Percentiles rank a stretch among this genome's conserved stretches.
Conservation (phyloP, 2,329 filamentous ascomycete species). For the Beauveria scarabaeidicola region DNA sequence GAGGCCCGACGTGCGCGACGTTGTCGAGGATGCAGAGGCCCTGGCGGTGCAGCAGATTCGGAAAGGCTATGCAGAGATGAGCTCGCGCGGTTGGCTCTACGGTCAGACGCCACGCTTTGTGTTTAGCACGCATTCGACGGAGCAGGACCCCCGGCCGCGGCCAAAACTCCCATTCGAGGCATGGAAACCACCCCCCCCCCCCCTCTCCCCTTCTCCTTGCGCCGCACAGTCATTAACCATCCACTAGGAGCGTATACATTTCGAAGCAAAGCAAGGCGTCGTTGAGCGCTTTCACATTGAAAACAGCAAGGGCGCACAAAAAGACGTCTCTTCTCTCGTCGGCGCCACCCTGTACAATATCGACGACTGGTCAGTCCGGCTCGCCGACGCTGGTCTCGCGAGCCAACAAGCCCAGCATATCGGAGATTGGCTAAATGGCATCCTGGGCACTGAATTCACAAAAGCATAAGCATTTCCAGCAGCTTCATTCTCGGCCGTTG, state of each 20-base stretch:
- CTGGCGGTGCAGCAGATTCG: slow-evolving; percentile 41
- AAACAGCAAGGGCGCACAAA: not conserved
- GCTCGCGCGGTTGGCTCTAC: slow-evolving; percentile 69
- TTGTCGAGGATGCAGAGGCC: slow-evolving; percentile 41
- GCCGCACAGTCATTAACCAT: not conserved
- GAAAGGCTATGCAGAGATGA: slow-evolving; percentile 23
- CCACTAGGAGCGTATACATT: slow-evolving; percentile 9
- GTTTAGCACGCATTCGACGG: slow-evolving; percentile 53
- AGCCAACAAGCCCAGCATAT: not conserved
- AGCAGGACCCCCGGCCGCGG: slow-evolving; percentile 49
- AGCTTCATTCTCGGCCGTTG: not conserved
- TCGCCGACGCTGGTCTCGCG: not conserved
- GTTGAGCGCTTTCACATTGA: slow-evolving; percentile 7
- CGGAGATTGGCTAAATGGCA: slow-evolving; percentile 7
- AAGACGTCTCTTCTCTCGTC: not conserved
- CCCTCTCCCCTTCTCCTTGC: slow-evolving; percentile 12
- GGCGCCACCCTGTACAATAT: slow-evolving; percentile 8
- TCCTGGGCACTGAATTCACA: slow-evolving; percentile 6
- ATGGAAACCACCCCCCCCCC: not conserved
- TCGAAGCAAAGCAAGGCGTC: slow-evolving; percentile 10
- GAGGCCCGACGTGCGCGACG: slow-evolving; percentile 23
- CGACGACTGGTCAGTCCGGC: slow-evolving; percentile 6
- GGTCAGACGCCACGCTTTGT: slow-evolving; percentile 79
- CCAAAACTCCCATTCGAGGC: slow-evolving; percentile 41
- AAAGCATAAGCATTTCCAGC: not conserved